Conservation (phyloP, 305 asterid genomes). For the Fraxinus angustifolia region DNA sequence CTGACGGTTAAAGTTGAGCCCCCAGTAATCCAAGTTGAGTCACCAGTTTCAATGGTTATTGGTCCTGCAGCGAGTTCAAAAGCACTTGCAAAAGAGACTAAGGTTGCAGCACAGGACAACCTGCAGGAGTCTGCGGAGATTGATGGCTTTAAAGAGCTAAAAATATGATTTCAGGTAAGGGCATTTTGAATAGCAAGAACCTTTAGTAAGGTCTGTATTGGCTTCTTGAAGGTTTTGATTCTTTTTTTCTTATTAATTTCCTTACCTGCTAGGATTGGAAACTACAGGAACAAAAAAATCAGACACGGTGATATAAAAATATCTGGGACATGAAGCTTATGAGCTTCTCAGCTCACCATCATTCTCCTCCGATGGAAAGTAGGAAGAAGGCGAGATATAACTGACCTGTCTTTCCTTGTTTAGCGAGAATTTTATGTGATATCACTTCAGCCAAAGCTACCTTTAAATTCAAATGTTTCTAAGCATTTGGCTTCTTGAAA, state of each 20-base stretch:
- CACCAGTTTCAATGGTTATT: slow-evolving; percentile 23
- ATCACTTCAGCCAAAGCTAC: slow-evolving; percentile 22
- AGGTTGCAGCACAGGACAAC: slow-evolving; percentile 31
- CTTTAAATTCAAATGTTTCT: slow-evolving; percentile 24
- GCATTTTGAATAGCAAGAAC: slow-evolving; percentile 24
- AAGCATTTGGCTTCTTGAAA: slow-evolving; percentile 20
- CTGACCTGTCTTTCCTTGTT: not conserved
- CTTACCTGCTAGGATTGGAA: slow-evolving; percentile 1
- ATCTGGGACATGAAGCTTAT: not conserved
- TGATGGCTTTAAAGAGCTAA: slow-evolving; percentile 43
- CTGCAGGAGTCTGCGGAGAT: slow-evolving; percentile 34
- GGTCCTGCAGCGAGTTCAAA: slow-evolving; percentile 24
- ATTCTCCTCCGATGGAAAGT: not conserved
- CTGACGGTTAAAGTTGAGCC: slow-evolving; percentile 26
- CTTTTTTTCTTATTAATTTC: not conserved
- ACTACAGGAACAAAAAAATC: not conserved
- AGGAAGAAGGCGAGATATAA: not conserved
- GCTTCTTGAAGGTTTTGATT: slow-evolving; percentile 33
- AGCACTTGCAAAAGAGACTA: slow-evolving; percentile 28
- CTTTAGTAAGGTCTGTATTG: slow-evolving; percentile 19
- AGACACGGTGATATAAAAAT: not conserved
- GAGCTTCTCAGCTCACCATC: not conserved
- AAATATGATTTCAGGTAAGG: slow-evolving; percentile 35
- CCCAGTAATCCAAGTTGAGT: slow-evolving; percentile 23
- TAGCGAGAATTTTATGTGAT: slow-evolving; percentile 19